These are phyloP conservation scores for Pichia manshurica DNA, from an alignment of 805 yeast genomes.

Conservation along the genomic window DNA sequence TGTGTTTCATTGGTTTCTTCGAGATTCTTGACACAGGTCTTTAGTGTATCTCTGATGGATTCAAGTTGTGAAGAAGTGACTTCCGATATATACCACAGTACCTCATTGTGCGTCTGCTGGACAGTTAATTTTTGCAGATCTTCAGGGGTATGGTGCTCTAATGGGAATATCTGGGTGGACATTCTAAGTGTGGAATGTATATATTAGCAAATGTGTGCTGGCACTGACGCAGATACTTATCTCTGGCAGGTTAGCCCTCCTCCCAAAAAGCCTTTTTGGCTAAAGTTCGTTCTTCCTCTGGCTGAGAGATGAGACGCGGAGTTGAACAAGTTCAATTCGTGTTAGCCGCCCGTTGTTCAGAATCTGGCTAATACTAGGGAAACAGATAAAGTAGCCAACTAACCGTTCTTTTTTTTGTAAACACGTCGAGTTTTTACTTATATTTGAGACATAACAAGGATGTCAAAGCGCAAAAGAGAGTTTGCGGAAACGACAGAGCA, in stretches of 20 bases:
- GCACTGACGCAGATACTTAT: too few relatives aligned
- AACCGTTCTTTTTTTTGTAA: too few relatives aligned
- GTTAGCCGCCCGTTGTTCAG: too few relatives aligned
- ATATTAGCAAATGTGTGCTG: not conserved
- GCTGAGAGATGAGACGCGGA: not conserved
- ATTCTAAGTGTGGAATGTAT: too few relatives aligned
- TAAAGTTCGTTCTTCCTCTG: too few relatives aligned
- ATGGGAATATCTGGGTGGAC: slow-evolving; percentile 20
- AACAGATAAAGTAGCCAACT: too few relatives aligned
- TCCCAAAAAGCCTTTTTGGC: too few relatives aligned
- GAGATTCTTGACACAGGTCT: slow-evolving; percentile 35
- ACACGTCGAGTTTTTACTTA: too few relatives aligned
- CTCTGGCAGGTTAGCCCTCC: too few relatives aligned
- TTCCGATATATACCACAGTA: slow-evolving; percentile 42
- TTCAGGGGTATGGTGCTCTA: not conserved
- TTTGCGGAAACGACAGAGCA: slow-evolving; percentile 5
- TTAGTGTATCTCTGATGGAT: slow-evolving; percentile 38
- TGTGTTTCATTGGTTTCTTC: slow-evolving; percentile 33
- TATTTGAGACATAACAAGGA: too few relatives aligned
- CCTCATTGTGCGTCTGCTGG: slow-evolving; percentile 27
- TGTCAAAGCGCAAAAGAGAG: slow-evolving; percentile 4
- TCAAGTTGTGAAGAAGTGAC: slow-evolving; percentile 46
- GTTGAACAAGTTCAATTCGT: not conserved
- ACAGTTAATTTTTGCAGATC: slow-evolving; percentile 8
- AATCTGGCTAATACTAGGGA: too few relatives aligned